Percentiles rank a stretch among this genome's conserved stretches.
Evolutionary conservation across 2,329 filamentous ascomycete species (phyloP).

Genomic region (Epichloe scottii): DNA sequence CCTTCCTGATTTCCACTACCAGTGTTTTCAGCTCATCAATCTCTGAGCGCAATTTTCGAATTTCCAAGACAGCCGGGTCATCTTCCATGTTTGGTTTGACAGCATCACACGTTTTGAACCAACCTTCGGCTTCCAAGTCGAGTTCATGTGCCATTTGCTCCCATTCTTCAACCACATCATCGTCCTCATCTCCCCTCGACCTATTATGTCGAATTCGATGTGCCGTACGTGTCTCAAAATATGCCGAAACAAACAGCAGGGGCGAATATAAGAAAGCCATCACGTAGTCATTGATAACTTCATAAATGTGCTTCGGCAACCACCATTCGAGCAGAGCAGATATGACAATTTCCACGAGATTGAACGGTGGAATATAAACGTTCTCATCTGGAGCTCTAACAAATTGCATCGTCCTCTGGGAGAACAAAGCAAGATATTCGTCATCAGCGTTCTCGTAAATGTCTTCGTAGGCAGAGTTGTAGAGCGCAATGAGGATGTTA

Average conservation of each 20-base stretch:
- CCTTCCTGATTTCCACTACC: conserved; percentile 21
- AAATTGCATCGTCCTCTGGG: conserved; percentile 92
- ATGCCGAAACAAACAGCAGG: conserved; percentile 65
- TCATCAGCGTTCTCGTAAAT: conserved; percentile 89
- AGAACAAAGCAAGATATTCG: conserved; percentile 87
- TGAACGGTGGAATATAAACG: conserved; percentile 93
- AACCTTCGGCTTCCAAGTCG: conserved; percentile 74
- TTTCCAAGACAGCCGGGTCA: conserved; percentile 63
- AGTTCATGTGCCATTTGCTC: conserved; percentile 63
- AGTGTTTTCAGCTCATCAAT: conserved; percentile 43
- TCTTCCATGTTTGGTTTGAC: conserved; percentile 72
- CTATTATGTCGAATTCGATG: conserved; percentile 60
- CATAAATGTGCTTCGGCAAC: conserved; percentile 63
- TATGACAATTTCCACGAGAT: conserved; percentile 75
- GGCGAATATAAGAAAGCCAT: conserved; percentile 83
- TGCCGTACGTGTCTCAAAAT: conserved; percentile 55
- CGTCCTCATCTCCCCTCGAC: conserved; percentile 71
- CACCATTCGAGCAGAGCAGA: conserved; percentile 89
- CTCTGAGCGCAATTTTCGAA: conserved; percentile 44
- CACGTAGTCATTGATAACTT: conserved; percentile 73
- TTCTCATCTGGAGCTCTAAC: conserved; percentile 96
- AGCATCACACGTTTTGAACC: conserved; percentile 67
- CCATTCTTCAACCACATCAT: conserved; percentile 85
- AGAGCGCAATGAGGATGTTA: conserved; percentile 93
- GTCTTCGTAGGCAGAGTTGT: conserved; percentile 92